phyloP scores from a whole-genome alignment of 331 rosid genomes.

The Quercus tomentella region DNA sequence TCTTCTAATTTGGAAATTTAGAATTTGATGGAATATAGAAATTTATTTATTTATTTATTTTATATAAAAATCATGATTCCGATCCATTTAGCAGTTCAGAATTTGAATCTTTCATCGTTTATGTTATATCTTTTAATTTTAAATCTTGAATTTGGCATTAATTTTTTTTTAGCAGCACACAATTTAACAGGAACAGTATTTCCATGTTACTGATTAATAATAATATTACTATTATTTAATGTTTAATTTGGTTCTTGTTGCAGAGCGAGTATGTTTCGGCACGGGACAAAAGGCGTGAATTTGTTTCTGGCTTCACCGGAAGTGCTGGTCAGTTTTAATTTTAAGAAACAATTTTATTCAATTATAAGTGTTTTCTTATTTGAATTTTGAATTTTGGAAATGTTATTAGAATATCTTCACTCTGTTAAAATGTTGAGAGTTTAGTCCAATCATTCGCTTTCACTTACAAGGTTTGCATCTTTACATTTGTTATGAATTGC shows the following conservation, averaged over 20 bases:
- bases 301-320: conserved; percentile 94
- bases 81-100: not conserved
- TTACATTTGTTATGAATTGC: not conserved
- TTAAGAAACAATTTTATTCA: not conserved
- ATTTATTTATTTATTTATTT: too few species aligned
- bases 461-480: not conserved
- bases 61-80: too few species aligned
- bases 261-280: conserved; percentile 98
- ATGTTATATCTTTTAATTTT: not conserved
- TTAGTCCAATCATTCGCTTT: too few species aligned
- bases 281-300: conserved; percentile 81
- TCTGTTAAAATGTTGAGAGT: too few species aligned
- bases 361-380: not conserved
- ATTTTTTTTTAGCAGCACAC: not conserved
- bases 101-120: not conserved
- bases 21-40: too few species aligned
- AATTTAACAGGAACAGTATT: not conserved
- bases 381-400: too few species aligned
- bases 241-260: conserved; percentile 13
- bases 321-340: conserved; percentile 73
- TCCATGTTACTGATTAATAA: too few species aligned
- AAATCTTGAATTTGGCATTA: not conserved
- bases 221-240: not conserved
- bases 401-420: too few species aligned
- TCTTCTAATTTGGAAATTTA: too few species aligned